Conservation (phyloP, 495 filamentous ascomycete genomes). For the Penicillium mononematosum region DNA sequence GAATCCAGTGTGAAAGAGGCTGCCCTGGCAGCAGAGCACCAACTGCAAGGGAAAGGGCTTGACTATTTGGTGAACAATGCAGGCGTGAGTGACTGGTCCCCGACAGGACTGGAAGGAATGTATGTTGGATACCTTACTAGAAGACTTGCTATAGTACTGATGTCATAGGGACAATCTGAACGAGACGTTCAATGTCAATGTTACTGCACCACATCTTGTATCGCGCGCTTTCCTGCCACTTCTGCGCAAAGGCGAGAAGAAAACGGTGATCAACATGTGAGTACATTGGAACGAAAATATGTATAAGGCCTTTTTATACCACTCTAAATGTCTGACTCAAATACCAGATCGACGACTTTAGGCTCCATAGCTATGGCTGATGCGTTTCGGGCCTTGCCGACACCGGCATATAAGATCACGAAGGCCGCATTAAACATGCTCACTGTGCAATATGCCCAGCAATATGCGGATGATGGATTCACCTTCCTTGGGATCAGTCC, state of each 20-base stretch:
- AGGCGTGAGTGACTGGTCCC: constrained; percentile 29
- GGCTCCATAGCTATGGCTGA: constrained; percentile 40
- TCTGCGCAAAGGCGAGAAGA: constrained; percentile 41
- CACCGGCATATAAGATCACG: constrained; percentile 51
- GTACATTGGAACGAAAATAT: constrained; percentile 1
- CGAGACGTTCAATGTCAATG: constrained; percentile 45
- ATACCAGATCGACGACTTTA: constrained; percentile 36
- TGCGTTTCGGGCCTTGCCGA: constrained; percentile 20
- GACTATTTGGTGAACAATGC: constrained; percentile 57
- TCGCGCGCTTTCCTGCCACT: constrained; percentile 48
- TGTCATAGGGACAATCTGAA: constrained; percentile 34
- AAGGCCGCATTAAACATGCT: constrained; percentile 54
- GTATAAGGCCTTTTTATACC: no score
- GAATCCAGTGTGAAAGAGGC: constrained; percentile 43
- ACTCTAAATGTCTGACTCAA: not conserved
- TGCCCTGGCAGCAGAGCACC: constrained; percentile 31
- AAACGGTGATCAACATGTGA: constrained; percentile 50
- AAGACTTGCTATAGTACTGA: constrained; percentile 1
- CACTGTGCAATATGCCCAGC: constrained; percentile 47
- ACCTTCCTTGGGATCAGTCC: constrained; percentile 46
- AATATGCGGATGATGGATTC: constrained; percentile 43
- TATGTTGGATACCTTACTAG: constrained; percentile 14
- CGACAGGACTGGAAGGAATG: constrained; percentile 34
- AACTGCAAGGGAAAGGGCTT: constrained; percentile 42
- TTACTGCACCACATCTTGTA: constrained; percentile 42